A percentile compares a stretch with the other conserved stretches of the same genome.
These are phyloP conservation scores for Pythium oligandrum DNA, from an alignment of 352 stramenopile species.

Conservation along the genomic window DNA sequence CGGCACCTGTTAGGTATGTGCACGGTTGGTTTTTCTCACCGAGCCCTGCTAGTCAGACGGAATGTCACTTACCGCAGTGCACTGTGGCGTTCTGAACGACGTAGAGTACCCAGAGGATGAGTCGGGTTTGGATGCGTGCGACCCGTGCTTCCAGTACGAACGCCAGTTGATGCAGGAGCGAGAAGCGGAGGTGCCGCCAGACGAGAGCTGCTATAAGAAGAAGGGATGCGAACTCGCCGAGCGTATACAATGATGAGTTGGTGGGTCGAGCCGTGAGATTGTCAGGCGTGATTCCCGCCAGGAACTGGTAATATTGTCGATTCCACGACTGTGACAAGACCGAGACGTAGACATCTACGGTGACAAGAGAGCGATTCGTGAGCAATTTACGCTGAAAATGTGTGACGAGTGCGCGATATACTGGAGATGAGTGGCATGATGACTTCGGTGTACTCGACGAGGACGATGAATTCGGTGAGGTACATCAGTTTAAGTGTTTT, in stretches of 20 bases:
- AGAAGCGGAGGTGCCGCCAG: constrained; percentile 17
- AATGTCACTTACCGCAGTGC: neutral
- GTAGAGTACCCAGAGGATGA: constrained; percentile 22
- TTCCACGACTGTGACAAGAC: too few species aligned
- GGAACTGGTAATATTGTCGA: too few species aligned
- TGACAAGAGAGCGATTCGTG: too few species aligned
- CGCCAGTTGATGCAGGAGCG: constrained; percentile 21
- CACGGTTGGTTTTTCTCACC: neutral
- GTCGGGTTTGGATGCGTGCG: constrained; percentile 20
- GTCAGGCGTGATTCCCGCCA: too few species aligned
- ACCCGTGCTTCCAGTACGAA: constrained; percentile 31
- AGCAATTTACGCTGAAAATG: neutral
- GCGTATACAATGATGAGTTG: too few species aligned
- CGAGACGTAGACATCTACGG: too few species aligned
- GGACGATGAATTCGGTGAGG: constrained; percentile 15
- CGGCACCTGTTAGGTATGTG: neutral
- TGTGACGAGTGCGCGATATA: constrained; percentile 12
- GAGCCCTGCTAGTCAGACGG: neutral
- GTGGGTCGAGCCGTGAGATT: too few species aligned
- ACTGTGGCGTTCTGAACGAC: neutral
- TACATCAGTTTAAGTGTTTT: too few species aligned
- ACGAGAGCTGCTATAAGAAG: constrained; percentile 16
- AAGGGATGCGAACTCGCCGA: too few species aligned
- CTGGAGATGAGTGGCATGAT: constrained; percentile 5
- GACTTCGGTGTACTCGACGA: constrained; percentile 1